Conservation (phyloP, 148 eudicot species). For the Chenopodium formosanum region DNA sequence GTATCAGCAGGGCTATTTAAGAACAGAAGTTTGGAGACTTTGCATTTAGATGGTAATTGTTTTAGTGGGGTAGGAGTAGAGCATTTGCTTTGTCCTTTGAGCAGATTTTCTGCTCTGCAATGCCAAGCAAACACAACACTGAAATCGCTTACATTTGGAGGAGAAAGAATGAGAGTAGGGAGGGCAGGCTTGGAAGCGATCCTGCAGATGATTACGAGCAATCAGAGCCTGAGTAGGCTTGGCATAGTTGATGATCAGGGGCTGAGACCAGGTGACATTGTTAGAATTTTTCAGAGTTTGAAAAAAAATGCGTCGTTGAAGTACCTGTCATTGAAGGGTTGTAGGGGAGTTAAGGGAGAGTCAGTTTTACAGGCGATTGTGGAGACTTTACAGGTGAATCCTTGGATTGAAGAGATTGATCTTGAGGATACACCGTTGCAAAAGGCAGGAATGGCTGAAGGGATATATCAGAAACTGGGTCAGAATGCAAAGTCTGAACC, state of each 20-base stretch:
- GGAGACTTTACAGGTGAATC: slow-evolving; percentile 74
- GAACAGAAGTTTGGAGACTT: slow-evolving; percentile 51
- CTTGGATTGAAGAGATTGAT: slow-evolving; percentile 92
- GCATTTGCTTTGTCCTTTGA: slow-evolving; percentile 83
- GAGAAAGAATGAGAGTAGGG: slow-evolving; percentile 60
- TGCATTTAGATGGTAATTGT: slow-evolving; percentile 62
- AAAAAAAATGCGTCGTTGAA: slow-evolving; percentile 64
- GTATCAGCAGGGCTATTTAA: slow-evolving; percentile 83
- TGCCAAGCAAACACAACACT: slow-evolving; percentile 69
- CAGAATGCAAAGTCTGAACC: slow-evolving; percentile 56
- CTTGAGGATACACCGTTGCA: slow-evolving; percentile 73
- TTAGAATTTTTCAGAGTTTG: slow-evolving; percentile 57
- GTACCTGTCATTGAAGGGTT: slow-evolving; percentile 71
- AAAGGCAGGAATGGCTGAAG: slow-evolving; percentile 63
- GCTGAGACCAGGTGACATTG: slow-evolving; percentile 53
- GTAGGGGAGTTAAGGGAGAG: slow-evolving; percentile 81
- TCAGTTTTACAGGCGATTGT: slow-evolving; percentile 56
- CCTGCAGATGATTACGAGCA: slow-evolving; percentile 62
- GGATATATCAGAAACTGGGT: slow-evolving; percentile 57
- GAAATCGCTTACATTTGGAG: slow-evolving; percentile 72
- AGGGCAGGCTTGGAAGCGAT: slow-evolving; percentile 71
- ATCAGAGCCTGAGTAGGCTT: slow-evolving; percentile 55
- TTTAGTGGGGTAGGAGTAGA: slow-evolving; percentile 72
- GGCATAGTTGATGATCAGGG: slow-evolving; percentile 71
- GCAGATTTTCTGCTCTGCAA: slow-evolving; percentile 77